Percentiles rank a stretch among this genome's conserved stretches.
phyloP scores from a whole-genome alignment of 2,329 filamentous ascomycete genomes.

The Phaeophleospora eucalypticola region DNA sequence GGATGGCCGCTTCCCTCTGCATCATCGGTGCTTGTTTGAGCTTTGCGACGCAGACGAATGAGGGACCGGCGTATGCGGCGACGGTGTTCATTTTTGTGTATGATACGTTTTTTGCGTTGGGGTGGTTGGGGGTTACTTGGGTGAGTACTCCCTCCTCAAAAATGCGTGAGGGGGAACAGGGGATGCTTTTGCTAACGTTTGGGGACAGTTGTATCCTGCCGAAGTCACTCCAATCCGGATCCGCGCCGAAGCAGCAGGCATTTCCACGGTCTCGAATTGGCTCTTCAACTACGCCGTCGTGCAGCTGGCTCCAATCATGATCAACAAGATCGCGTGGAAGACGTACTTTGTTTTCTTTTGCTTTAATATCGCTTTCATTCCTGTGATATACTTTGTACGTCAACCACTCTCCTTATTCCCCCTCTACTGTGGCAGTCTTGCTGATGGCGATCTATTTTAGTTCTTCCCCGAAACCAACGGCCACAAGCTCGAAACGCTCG shows the following conservation, averaged over 20 bases:
- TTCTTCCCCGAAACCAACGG: conserved; percentile 19
- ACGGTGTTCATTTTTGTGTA: conserved; percentile 29
- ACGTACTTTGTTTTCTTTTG: conserved; percentile 48
- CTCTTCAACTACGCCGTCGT: conserved; percentile 19
- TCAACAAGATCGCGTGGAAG: conserved; percentile 47
- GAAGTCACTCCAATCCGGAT: conserved; percentile 45
- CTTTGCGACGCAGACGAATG: conserved; percentile 4
- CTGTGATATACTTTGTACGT: conserved; percentile 12
- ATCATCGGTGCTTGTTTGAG: conserved; percentile 16
- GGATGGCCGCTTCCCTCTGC: conserved; percentile 27
- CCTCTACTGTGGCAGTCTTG: too few relatives aligned
- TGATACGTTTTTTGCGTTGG: conserved; percentile 24
- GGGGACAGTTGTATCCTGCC: conserved; percentile 29
- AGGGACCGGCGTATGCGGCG: conserved; percentile 21
- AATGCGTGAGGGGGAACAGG: too few relatives aligned
- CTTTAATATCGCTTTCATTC: conserved; percentile 11
- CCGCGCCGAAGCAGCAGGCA: conserved; percentile 51
- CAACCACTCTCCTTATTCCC: not conserved
- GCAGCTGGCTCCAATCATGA: conserved; percentile 41
- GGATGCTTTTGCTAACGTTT: too few relatives aligned
- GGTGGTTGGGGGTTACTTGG: conserved; percentile 36
- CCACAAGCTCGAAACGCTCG: conserved; percentile 21
- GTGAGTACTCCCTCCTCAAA: conserved; percentile 1
- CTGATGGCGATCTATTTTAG: too few relatives aligned
- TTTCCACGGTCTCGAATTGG: conserved; percentile 49